Conservation (phyloP, 805 yeast species). For the Cyberlindnera americana region DNA sequence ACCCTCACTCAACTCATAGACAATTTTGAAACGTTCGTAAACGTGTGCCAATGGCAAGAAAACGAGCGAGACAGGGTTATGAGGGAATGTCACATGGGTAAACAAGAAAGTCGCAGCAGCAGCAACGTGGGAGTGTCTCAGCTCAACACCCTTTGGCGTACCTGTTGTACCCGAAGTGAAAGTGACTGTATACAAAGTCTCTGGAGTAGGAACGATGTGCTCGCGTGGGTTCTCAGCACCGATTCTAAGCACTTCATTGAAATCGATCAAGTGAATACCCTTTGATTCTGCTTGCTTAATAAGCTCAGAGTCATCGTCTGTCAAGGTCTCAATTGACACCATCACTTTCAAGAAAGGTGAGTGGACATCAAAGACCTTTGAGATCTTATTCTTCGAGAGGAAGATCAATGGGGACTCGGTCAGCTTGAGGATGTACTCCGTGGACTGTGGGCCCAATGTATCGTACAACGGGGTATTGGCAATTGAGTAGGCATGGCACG, state of each 20-base stretch:
- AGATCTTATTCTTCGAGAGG: slow-evolving; percentile 49
- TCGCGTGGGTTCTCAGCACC: slow-evolving; percentile 42
- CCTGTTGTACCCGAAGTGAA: slow-evolving; percentile 80
- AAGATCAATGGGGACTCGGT: slow-evolving; percentile 63
- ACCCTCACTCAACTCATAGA: slow-evolving; percentile 44
- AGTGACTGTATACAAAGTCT: slow-evolving; percentile 55
- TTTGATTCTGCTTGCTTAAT: slow-evolving; percentile 29
- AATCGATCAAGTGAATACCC: slow-evolving; percentile 31
- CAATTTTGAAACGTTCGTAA: slow-evolving; percentile 45
- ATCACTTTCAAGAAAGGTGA: slow-evolving; percentile 46
- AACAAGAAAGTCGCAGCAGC: slow-evolving; percentile 46
- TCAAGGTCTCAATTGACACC: slow-evolving; percentile 51
- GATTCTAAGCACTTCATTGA: slow-evolving; percentile 35
- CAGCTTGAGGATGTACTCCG: slow-evolving; percentile 56
- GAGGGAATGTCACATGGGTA: slow-evolving; percentile 31
- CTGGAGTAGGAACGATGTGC: slow-evolving; percentile 46
- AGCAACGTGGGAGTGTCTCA: slow-evolving; percentile 48
- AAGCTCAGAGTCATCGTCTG: slow-evolving; percentile 31
- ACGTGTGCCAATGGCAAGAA: slow-evolving; percentile 61
- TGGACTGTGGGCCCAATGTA: slow-evolving; percentile 55
- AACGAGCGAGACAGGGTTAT: slow-evolving; percentile 31
- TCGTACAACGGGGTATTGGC: slow-evolving; percentile 55
- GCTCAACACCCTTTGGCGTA: slow-evolving; percentile 65
- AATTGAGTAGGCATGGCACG: slow-evolving; percentile 55
- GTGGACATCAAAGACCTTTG: slow-evolving; percentile 43